These are phyloP conservation scores for Coemansia sp. DNA, from an alignment of 371 early-diverging fungal genomes.

Conservation along the genomic window DNA sequence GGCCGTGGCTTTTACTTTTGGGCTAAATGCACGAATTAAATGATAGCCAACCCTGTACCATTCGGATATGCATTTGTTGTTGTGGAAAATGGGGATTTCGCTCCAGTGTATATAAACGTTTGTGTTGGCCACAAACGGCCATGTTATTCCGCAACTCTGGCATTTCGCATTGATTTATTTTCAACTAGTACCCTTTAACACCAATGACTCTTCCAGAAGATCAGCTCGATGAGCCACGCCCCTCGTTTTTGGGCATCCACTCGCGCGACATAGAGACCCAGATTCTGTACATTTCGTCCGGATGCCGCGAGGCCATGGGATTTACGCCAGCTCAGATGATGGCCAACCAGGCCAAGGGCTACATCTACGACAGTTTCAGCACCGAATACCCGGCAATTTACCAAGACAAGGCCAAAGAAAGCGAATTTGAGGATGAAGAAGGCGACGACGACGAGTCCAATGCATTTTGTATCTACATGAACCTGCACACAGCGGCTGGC, in stretches of 20 bases:
- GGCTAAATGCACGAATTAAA: not conserved
- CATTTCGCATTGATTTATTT: not conserved
- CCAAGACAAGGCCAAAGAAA: conserved; percentile 18
- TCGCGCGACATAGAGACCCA: conserved; percentile 34
- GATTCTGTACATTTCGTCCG: conserved; percentile 41
- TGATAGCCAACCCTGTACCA: not conserved
- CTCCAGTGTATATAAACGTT: not conserved
- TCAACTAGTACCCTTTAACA: not conserved
- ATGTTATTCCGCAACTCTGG: not conserved
- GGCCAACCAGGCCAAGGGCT: conserved; percentile 20
- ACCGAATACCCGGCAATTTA: conserved; percentile 28
- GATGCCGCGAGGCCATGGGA: conserved; percentile 35
- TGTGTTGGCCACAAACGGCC: not conserved
- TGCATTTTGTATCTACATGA: conserved; percentile 44
- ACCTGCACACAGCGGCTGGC: conserved; percentile 22
- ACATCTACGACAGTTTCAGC: conserved; percentile 30
- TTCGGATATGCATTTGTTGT: not conserved
- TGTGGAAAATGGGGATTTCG: not conserved
- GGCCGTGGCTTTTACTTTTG: not conserved
- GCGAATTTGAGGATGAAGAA: conserved; percentile 3
- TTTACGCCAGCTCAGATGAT: conserved; percentile 32
- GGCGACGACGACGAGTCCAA: conserved; percentile 39
- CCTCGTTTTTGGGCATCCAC: conserved; percentile 33
- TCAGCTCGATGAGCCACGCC: conserved; percentile 1
- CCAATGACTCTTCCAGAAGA: conserved; percentile 3